Evolutionary conservation across 768 basidiomycete species (phyloP), one percentile per base, ranked within the genome.

Genomic region (Fomitopsis serialis): DNA sequence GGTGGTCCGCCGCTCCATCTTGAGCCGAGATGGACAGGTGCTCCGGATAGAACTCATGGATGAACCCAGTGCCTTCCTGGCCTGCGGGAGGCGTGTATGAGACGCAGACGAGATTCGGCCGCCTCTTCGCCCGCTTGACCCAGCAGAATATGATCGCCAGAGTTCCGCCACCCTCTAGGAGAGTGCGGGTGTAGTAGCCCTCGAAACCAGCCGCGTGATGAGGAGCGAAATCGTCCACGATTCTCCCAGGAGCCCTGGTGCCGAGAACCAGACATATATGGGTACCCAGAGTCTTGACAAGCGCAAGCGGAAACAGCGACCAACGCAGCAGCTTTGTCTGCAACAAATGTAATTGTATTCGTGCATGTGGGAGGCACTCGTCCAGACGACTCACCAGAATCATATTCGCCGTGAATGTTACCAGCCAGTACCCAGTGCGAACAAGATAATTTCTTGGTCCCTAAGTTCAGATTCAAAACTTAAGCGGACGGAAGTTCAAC

Each of bases 71-170:
- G 21, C 52, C 17, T 19, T 32, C 34, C 42, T 34, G 32, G 12
- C 8, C 22, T 11, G 29, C 37, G 2, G 32, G 2, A 5, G 57
- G 53, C 7, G 58, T 50, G 46, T 65, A 61, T 22, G 57, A 56
- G 50, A 61, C 57, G 37, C 58, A 55, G 35, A 62, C 58, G 44
- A 60, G 57, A 46, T 65, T 61, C 19, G 50, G 25, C 25, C 60
- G 61, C 17, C 50, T 17, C 25, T 54, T 57, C 10, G 61, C 63
- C 10, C 50, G 37, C 34, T 58, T 57, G n/a, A 65, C 60, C 58
- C 61, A 60, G 51, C 63, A 65, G 56, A 62, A 62, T 44, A 65
- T 63, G 56, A 63, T 27, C 6, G 60, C 61, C 23, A 65, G 48
- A 15, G 60, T 62, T 12, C 53, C 61, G 19, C 63, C 61, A 50